Conservation (phyloP, 768 basidiomycete genomes). For the Pleurotus platypus region DNA sequence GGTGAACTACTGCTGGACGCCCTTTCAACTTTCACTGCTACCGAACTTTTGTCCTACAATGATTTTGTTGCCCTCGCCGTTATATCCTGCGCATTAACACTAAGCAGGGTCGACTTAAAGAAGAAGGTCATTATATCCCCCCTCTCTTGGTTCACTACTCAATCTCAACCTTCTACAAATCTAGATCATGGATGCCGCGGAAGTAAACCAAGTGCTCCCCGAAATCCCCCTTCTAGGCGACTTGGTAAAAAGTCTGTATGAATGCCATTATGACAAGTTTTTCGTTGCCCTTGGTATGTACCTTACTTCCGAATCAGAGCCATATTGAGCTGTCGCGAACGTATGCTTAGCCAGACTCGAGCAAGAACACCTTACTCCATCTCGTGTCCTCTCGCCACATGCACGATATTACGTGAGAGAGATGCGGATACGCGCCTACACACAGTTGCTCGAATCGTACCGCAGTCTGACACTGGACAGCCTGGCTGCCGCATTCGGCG, state of each 20-base stretch:
- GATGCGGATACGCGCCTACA: conserved; percentile 93
- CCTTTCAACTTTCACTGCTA: conserved; percentile 91
- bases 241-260: conserved; percentile 83
- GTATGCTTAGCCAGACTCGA: conserved; percentile 72
- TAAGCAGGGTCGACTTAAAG: conserved; percentile 84
- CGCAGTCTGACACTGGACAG: conserved; percentile 86
- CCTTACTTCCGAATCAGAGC: conserved; percentile 5
- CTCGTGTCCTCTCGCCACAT: conserved; percentile 81
- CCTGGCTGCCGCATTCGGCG: conserved; percentile 84
- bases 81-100: conserved; percentile 69
- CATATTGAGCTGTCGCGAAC: not conserved
- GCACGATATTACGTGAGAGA: conserved; percentile 89
- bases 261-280: conserved; percentile 93
- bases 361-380: conserved; percentile 82
- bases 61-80: conserved; percentile 88
- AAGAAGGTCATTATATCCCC: conserved; percentile 59
- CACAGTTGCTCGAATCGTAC: conserved; percentile 90
- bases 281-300: conserved; percentile 79
- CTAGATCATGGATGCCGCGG: conserved; percentile 81
- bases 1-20: conserved; percentile 88
- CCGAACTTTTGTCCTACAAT: conserved; percentile 83
- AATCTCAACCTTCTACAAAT: not conserved
- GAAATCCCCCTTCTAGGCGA: conserved; percentile 81
- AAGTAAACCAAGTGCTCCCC: conserved; percentile 82
- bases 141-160: not conserved